Percentiles rank a stretch among this genome's conserved stretches.
Conservation (phyloP, 2,329 filamentous ascomycete genomes). For the Pestalotiopsis sp. region DNA sequence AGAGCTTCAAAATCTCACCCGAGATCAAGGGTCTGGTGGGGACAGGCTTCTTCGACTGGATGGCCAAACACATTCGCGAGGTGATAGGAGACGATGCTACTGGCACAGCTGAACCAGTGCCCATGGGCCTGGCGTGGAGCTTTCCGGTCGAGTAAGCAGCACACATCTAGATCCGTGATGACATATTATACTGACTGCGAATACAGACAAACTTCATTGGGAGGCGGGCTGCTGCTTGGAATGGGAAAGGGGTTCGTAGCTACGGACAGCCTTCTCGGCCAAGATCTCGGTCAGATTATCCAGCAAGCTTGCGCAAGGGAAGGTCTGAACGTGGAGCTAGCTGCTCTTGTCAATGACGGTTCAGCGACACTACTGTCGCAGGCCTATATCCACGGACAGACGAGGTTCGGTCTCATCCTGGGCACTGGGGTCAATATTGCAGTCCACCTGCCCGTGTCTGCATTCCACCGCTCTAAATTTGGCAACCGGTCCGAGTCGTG, state of each 20-base stretch:
- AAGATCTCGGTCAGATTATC: conserved; percentile 63
- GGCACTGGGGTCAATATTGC: conserved; percentile 71
- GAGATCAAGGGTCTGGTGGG: conserved; percentile 60
- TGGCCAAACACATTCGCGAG: conserved; percentile 62
- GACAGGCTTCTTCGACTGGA: conserved; percentile 68
- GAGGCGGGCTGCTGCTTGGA: conserved; percentile 58
- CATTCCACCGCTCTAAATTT: conserved; percentile 59
- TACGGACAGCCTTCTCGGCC: conserved; percentile 57
- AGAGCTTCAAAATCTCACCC: conserved; percentile 58
- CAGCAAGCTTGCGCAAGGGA: conserved; percentile 53
- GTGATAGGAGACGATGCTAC: conserved; percentile 50
- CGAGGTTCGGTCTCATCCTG: conserved; percentile 66
- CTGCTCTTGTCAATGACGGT: conserved; percentile 69
- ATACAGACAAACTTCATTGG: conserved; percentile 65
- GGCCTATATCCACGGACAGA: conserved; percentile 61
- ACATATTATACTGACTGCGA: conserved; percentile 25
- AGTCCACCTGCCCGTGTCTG: conserved; percentile 62
- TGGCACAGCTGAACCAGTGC: conserved; percentile 47
- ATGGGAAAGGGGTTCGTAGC: conserved; percentile 72
- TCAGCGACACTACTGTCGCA: conserved; percentile 68
- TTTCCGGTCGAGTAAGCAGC: conserved; percentile 68
- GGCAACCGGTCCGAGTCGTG: conserved; percentile 56
- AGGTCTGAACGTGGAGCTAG: conserved; percentile 57
- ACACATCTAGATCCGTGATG: conserved; percentile 9
- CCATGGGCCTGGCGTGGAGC: conserved; percentile 68